Conservation (phyloP, 805 yeast genomes). For the Sugiyamaella chiloensis region DNA sequence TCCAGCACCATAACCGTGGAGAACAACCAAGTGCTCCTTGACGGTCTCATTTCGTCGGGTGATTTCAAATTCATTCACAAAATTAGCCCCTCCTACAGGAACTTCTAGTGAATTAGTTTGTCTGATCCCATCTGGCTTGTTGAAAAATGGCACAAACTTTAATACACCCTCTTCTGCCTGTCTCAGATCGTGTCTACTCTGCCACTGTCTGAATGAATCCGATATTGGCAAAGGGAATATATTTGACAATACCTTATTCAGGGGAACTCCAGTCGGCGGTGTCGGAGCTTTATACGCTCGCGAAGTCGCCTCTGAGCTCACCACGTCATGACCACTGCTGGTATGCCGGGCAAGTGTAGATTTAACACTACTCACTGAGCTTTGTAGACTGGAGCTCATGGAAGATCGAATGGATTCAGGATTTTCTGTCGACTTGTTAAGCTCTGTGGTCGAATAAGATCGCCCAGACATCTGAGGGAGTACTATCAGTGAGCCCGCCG, state of each 20-base stretch:
- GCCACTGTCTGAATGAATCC: slow-evolving; percentile 46
- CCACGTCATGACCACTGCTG: slow-evolving; percentile 11
- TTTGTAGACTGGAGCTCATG: no score
- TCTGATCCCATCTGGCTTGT: slow-evolving; percentile 29
- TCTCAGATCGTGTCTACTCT: slow-evolving; percentile 34
- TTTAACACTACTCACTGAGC: not conserved
- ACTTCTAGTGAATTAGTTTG: slow-evolving; percentile 46
- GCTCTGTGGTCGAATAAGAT: not conserved
- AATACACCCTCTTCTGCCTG: slow-evolving; percentile 51
- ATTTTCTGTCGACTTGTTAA: not conserved
- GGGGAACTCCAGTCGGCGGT: slow-evolving; percentile 36
- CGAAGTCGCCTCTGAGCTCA: slow-evolving; percentile 4
- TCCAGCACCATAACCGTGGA: slow-evolving; percentile 95
- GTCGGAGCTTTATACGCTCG: slow-evolving; percentile 27
- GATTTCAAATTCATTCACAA: slow-evolving; percentile 75
- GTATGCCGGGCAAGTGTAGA: slow-evolving; percentile 7
- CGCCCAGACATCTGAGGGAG: not conserved
- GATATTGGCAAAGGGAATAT: slow-evolving; percentile 36
- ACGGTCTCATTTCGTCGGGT: slow-evolving; percentile 20
- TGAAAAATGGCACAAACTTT: slow-evolving; percentile 50
- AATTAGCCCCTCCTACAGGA: slow-evolving; percentile 46
- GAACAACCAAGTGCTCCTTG: slow-evolving; percentile 52
- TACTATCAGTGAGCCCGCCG: not conserved
- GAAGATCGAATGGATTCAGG: no score
- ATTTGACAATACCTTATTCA: slow-evolving; percentile 27